Conservation (phyloP, 1,284 basidiomycete species). For the Trichosporon sp. region DNA sequence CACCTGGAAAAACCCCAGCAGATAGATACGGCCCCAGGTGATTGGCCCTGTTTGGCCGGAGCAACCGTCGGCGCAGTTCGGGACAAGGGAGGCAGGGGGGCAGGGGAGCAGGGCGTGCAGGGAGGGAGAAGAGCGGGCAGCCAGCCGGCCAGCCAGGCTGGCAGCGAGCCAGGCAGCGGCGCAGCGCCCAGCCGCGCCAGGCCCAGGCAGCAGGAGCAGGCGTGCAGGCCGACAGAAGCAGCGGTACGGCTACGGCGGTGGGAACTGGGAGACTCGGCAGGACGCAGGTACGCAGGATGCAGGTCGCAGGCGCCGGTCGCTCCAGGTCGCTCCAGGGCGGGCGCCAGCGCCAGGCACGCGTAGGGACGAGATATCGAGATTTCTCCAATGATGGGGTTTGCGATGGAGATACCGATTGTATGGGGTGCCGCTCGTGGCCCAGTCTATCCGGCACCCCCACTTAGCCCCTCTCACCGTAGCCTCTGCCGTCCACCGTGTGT, state of each 20-base stretch:
- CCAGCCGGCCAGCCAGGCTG: no score
- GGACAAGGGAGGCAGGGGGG: neutral
- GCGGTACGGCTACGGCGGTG: no score
- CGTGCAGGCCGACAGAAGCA: no score
- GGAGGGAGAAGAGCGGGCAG: neutral
- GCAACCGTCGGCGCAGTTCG: slow-evolving; percentile 6
- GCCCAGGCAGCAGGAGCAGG: no score
- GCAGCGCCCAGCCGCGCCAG: no score
- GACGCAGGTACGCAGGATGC: neutral
- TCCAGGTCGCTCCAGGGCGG: no score
- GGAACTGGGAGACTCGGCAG: neutral
- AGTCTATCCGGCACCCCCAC: neutral
- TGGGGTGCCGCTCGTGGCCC: neutral
- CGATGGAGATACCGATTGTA: slow-evolving; percentile 7
- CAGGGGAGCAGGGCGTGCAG: neutral
- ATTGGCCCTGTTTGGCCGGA: slow-evolving; percentile 1
- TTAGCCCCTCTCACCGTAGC: neutral
- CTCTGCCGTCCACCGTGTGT: neutral
- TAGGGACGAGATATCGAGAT: slow-evolving; percentile 2
- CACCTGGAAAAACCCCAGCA: slow-evolving; percentile 1
- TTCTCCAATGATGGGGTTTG: slow-evolving; percentile 5
- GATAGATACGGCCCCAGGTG: neutral
- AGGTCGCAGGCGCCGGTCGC: neutral
- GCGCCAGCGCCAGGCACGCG: neutral
- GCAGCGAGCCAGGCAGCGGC: no score